Conservation (phyloP, 225 moss, liverwort and hornwort genomes). For the Ulota crispa region DNA sequence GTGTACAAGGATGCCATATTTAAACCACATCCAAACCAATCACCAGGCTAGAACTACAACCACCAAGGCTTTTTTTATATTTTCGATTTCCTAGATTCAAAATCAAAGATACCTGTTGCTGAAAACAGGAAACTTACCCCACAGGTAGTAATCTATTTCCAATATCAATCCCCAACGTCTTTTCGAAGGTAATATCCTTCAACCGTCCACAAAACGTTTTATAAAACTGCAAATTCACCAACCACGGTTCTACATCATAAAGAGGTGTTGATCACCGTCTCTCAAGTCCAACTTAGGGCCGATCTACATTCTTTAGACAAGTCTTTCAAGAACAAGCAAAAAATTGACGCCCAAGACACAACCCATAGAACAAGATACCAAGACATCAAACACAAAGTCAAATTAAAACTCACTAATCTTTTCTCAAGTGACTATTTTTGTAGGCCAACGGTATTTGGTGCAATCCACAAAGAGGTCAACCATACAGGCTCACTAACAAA, state of each 20-base stretch:
- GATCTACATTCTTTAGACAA: not conserved
- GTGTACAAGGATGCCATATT: not conserved
- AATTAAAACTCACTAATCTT: not conserved
- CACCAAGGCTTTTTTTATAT: not conserved
- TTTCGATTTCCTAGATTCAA: not conserved
- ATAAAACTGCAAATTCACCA: conserved; percentile 25
- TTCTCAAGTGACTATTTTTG: not conserved
- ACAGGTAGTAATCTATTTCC: not conserved
- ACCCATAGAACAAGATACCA: not conserved
- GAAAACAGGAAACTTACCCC: not conserved
- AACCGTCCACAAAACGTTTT: not conserved
- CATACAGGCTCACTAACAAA: not conserved
- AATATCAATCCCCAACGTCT: not conserved
- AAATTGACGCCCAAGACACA: too few species aligned
- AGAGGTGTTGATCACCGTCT: not conserved
- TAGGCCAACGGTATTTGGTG: not conserved
- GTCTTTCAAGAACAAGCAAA: not conserved
- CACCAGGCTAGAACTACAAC: not conserved
- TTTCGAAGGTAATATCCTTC: conserved; percentile 13
- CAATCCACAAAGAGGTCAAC: not conserved
- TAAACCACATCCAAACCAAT: not conserved
- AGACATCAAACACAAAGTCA: not conserved
- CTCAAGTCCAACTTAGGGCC: not conserved
- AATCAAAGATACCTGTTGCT: not conserved
- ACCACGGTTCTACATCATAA: not conserved